phyloP scores from a whole-genome alignment of 768 basidiomycete genomes.

The Russula griseocarnosa region DNA sequence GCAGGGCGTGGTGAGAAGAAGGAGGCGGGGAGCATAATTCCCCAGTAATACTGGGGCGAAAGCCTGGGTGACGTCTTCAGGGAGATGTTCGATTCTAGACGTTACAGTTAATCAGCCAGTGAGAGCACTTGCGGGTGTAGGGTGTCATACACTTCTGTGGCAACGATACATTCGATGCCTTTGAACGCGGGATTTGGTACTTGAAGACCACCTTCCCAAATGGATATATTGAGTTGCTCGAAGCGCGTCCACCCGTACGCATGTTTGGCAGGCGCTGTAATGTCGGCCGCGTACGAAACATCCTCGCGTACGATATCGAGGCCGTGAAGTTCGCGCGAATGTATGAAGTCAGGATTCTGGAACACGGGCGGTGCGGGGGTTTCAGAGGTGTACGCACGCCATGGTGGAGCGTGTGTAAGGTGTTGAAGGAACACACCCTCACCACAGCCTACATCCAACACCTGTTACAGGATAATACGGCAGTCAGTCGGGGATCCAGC shows the following conservation, averaged over 20 bases:
- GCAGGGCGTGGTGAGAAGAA: constrained; percentile 82
- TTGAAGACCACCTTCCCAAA: constrained; percentile 77
- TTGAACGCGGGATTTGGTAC: constrained; percentile 61
- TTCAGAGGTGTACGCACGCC: constrained; percentile 45
- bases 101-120: not conserved
- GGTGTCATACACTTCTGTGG: constrained; percentile 70
- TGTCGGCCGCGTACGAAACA: constrained; percentile 51
- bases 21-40: constrained; percentile 64
- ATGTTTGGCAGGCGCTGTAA: constrained; percentile 42
- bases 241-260: constrained; percentile 45
- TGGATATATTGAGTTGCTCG: constrained; percentile 58
- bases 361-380: constrained; percentile 20
- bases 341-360: constrained; percentile 41
- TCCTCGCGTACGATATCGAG: constrained; percentile 59
- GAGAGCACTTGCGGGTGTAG: constrained; percentile 3
- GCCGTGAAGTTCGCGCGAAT: constrained; percentile 57
- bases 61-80: constrained; percentile 49
- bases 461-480: constrained; percentile 39
- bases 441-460: constrained; percentile 83
- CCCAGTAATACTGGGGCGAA: constrained; percentile 75
- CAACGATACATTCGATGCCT: constrained; percentile 65
- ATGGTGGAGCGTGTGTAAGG: constrained; percentile 71
- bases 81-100: constrained; percentile 75
- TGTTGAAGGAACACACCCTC: constrained; percentile 68
- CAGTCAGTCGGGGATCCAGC: not conserved